Conservation (phyloP, 805 yeast genomes). For the Ogataea nakhonphanomensis region DNA sequence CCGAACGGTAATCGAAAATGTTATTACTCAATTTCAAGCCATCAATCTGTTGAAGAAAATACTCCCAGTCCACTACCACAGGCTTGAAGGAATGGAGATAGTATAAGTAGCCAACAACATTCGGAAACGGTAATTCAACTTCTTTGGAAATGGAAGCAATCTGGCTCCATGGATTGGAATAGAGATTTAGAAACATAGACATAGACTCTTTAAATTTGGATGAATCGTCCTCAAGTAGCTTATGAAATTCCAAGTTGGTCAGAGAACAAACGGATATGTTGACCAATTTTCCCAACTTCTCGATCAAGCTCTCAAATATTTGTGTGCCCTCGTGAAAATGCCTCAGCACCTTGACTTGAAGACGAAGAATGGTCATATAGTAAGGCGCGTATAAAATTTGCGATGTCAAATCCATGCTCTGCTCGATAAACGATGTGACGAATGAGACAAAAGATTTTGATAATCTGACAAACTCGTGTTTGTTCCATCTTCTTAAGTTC, state of each 20-base stretch:
- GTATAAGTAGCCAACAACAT: slow-evolving; percentile 25
- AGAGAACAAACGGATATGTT: slow-evolving; percentile 18
- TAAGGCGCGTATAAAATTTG: slow-evolving; percentile 23
- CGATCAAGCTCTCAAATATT: not conserved
- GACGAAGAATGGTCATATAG: slow-evolving; percentile 18
- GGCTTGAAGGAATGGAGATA: slow-evolving; percentile 23
- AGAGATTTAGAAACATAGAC: slow-evolving; percentile 17
- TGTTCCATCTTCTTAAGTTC: slow-evolving; percentile 15
- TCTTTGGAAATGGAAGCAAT: slow-evolving; percentile 16
- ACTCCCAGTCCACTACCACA: slow-evolving; percentile 32
- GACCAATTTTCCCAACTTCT: slow-evolving; percentile 14
- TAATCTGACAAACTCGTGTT: slow-evolving; percentile 12
- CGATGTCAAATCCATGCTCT: slow-evolving; percentile 7
- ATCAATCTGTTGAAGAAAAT: slow-evolving; percentile 23
- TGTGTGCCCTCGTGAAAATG: not conserved
- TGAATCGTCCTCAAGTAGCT: slow-evolving; percentile 13
- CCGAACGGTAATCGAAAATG: slow-evolving; percentile 11
- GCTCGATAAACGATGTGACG: slow-evolving; percentile 10
- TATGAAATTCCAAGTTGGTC: slow-evolving; percentile 15
- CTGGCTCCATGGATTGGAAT: slow-evolving; percentile 28
- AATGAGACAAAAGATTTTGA: slow-evolving; percentile 17
- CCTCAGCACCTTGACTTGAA: slow-evolving; percentile 1
- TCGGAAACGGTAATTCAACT: slow-evolving; percentile 12
- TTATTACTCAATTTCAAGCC: slow-evolving; percentile 2
- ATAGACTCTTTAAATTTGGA: slow-evolving; percentile 22